phyloP scores from a whole-genome alignment of 192 early-diverging fungal genomes.

The Endogone sp. region DNA sequence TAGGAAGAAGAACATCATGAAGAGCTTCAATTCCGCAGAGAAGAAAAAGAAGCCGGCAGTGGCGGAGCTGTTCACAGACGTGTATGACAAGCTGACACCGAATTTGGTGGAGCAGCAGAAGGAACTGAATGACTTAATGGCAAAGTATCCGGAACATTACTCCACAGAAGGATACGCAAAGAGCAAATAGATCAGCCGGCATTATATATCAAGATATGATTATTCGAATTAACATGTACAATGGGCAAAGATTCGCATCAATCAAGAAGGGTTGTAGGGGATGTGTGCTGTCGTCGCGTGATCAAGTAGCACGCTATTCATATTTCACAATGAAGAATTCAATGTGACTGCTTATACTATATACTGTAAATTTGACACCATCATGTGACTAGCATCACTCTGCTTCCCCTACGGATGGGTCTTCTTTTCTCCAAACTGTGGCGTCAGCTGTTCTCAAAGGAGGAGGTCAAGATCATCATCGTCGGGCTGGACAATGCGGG shows the following conservation, averaged over 20 bases:
- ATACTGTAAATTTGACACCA: no score
- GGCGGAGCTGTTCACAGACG: constrained; percentile 86
- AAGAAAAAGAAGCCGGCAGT: constrained; percentile 85
- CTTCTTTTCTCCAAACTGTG: constrained; percentile 56
- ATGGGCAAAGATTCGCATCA: no score
- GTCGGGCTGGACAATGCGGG: constrained; percentile 59
- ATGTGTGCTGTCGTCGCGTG: no score
- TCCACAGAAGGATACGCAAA: constrained; percentile 19
- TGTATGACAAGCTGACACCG: constrained; percentile 83
- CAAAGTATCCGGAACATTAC: constrained; percentile 86
- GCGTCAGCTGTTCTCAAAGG: constrained; percentile 52
- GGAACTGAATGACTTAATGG: constrained; percentile 73
- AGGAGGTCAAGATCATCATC: constrained; percentile 67
- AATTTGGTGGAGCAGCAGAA: constrained; percentile 73
- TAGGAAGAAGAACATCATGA: constrained; percentile 69
- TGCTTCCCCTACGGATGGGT: constrained; percentile 32
- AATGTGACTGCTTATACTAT: no score
- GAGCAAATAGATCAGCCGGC: neutral
- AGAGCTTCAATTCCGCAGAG: constrained; percentile 81
- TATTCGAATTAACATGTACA: no score
- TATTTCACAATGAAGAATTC: no score
- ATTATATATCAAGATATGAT: neutral
- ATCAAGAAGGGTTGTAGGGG: no score
- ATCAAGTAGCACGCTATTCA: no score
- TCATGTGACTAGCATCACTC: neutral